phyloP scores from a whole-genome alignment of 768 basidiomycete species.

The Lactifluus subvellereus region DNA sequence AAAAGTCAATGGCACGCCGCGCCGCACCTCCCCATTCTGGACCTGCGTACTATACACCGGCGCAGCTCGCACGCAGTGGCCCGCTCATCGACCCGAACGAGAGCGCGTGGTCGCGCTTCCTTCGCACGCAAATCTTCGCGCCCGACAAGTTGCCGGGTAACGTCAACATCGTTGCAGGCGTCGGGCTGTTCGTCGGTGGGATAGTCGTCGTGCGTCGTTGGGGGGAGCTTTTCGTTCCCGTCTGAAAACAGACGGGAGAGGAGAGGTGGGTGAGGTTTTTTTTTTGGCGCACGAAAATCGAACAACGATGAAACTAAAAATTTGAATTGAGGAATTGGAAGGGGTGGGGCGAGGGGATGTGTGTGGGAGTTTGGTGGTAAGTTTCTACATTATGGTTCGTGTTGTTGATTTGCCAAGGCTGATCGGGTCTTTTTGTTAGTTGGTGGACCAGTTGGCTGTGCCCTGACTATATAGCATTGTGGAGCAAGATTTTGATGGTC shows the following conservation, averaged over 20 bases:
- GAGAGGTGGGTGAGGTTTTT: not conserved
- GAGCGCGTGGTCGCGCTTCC: slow-evolving; percentile 48
- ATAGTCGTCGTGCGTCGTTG: slow-evolving; percentile 68
- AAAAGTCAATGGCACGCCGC: slow-evolving; percentile 60
- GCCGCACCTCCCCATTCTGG: slow-evolving; percentile 49
- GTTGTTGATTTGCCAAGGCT: not conserved
- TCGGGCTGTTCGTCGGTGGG: slow-evolving; percentile 63
- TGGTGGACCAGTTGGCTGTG: not conserved
- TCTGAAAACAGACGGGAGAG: slow-evolving; percentile 31
- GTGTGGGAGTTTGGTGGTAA: not conserved
- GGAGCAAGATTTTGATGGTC: not conserved
- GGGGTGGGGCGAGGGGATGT: not conserved
- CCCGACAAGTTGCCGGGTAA: slow-evolving; percentile 75
- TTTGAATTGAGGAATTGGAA: no score
- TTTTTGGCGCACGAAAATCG: not conserved
- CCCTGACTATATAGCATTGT: not conserved
- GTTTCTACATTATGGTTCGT: not conserved
- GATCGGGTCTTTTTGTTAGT: not conserved
- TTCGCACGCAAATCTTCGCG: slow-evolving; percentile 60
- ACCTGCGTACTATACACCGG: slow-evolving; percentile 47
- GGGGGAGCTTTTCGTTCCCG: slow-evolving; percentile 73
- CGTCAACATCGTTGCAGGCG: slow-evolving; percentile 59
- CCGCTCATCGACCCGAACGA: slow-evolving; percentile 53
- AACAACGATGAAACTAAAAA: not conserved
- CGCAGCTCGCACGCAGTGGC: slow-evolving; percentile 37